Evolutionary conservation across 106 monocot genomes (phyloP), one percentile per base, ranked within the genome.

Genomic region (Posidonia australis): DNA sequence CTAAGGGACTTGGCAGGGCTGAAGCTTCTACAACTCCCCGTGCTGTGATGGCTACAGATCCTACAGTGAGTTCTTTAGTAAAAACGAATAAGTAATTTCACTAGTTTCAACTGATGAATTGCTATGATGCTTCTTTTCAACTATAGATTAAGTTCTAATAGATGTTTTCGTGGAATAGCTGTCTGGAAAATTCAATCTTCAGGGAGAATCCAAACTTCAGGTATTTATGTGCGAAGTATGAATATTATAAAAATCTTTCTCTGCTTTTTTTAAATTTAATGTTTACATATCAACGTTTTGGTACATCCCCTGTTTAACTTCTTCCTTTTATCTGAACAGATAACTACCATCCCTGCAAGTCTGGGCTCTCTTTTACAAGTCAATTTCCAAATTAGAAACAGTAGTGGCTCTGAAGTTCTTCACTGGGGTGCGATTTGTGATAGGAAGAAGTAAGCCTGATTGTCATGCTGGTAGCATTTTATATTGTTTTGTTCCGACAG

Each of bases 351-450:
- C 20, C 29, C 30, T 0, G 72, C 81, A 24, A 31, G 30, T 31
- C 30, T 58, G 5, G 69, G 72, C 32, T 77, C 74, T 25, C 44
- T 41, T 71, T 64, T 67, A 24, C 71, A 76, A 74, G 60, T 94
- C 29, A 67, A 76, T 26, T 77, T 94, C 45, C 77, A 60, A 64
- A 62, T 84, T 53, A 82, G 80, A 41, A 89, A 86, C 62, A 72
- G 65, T 44, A 73, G 54, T 31, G 66, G 68, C 47, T 75, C 72
- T 29, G 70, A 85, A 26, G 49, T 84, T 79, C 93, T 93, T 65
- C 93, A 93, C 54, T 93, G 93, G 93, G 93, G 93, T 61, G 77
- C 49, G 36, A 64, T 86, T 66, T 56, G 68, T 27, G 72, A 60
- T 12, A 48, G 72, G 22, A 86, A 66, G 10, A 80, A 79, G 93